phyloP scores from a whole-genome alignment of 2,329 filamentous ascomycete species.

The Colletotrichum nymphaeae region DNA sequence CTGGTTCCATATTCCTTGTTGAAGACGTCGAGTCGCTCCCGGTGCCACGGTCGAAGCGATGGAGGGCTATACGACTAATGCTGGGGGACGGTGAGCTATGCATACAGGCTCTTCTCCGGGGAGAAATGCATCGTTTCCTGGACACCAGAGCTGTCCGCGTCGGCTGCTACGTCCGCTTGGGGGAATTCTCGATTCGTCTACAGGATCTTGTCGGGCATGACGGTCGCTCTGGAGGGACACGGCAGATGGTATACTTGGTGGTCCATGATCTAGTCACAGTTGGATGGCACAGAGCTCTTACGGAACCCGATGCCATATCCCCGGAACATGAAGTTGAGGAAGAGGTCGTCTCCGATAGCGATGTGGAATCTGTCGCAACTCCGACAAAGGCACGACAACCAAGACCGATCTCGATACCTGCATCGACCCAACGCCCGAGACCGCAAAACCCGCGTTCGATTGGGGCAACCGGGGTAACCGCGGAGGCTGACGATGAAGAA shows the following conservation, averaged over 20 bases:
- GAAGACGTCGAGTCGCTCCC: slow-evolving; percentile 54
- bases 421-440: not conserved
- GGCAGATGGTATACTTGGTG: slow-evolving; percentile 56
- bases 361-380: not conserved
- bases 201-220: slow-evolving; percentile 4
- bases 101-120: slow-evolving; percentile 62
- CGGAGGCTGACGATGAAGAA: slow-evolving; percentile 38
- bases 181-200: slow-evolving; percentile 44
- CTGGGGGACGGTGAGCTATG: slow-evolving; percentile 65
- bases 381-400: slow-evolving; percentile 1
- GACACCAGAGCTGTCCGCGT: slow-evolving; percentile 56
- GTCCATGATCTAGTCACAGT: slow-evolving; percentile 57
- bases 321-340: slow-evolving; percentile 9
- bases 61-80: slow-evolving; percentile 59
- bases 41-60: slow-evolving; percentile 48
- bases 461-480: not conserved
- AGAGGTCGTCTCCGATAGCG: slow-evolving; percentile 26
- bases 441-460: not conserved
- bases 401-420: not conserved
- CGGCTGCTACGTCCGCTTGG: slow-evolving; percentile 62
- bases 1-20: slow-evolving; percentile 62
- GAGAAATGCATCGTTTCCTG: slow-evolving; percentile 60
- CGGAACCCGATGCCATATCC: not conserved
- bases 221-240: slow-evolving; percentile 6
- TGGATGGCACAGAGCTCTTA: slow-evolving; percentile 54